Conservation (phyloP, 176 grass and related monocot genomes). For the Rhynchospora breviuscula region DNA sequence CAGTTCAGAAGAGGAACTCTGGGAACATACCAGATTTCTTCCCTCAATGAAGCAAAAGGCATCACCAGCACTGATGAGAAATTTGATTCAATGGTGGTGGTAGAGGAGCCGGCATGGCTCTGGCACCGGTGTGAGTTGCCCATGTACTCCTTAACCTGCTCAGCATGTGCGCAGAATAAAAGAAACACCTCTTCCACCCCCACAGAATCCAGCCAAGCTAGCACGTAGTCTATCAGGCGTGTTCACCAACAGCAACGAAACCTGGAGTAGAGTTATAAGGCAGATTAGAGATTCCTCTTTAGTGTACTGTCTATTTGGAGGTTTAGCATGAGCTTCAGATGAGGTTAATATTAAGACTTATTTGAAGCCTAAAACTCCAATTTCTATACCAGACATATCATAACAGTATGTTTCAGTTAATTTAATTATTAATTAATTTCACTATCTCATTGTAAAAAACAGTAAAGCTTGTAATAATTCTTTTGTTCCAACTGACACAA, state of each 20-base stretch:
- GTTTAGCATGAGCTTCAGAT: not conserved
- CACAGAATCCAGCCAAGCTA: conserved; percentile 77
- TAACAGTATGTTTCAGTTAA: not conserved
- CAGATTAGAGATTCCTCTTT: not conserved
- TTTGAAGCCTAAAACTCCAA: not conserved
- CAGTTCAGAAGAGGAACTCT: not conserved
- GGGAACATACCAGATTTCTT: not conserved
- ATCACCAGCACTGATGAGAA: conserved; percentile 64
- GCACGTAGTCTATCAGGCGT: conserved; percentile 88
- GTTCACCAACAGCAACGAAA: conserved; percentile 75
- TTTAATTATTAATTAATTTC: not conserved
- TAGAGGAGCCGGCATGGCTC: conserved; percentile 21
- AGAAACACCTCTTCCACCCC: conserved; percentile 83
- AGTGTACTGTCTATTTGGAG: not conserved
- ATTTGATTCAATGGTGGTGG: conserved; percentile 57
- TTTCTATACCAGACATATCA: not conserved
- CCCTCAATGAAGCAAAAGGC: conserved; percentile 49
- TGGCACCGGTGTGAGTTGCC: conserved; percentile 53
- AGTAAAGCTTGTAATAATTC: not conserved
- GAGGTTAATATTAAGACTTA: not conserved
- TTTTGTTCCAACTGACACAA: not conserved
- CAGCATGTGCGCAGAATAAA: conserved; percentile 77
- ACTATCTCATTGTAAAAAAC: not conserved
- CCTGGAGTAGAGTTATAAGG: conserved; percentile 26
- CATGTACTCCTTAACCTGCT: conserved; percentile 78